A percentile compares a stretch with the other conserved stretches of the same genome.
These are phyloP conservation scores for Zygosaccharomyces pseudobailii DNA, from an alignment of 1,139 yeast genomes.

Conservation along the genomic window DNA sequence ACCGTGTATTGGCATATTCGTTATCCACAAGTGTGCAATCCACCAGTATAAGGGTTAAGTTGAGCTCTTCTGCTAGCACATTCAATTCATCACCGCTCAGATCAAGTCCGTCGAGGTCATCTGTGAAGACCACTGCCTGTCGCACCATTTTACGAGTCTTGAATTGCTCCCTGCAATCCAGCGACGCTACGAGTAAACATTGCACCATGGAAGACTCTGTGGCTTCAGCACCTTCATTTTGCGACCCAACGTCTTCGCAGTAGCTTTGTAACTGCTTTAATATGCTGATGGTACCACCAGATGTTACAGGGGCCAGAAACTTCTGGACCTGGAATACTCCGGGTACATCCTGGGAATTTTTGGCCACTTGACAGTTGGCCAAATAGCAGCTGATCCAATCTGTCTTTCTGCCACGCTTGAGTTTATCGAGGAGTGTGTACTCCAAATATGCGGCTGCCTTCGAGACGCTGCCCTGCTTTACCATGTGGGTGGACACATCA, in stretches of 20 bases:
- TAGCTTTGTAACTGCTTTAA: constrained; percentile 9
- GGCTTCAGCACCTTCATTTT: neutral
- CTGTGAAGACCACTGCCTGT: constrained; percentile 45
- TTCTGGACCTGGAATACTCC: constrained; percentile 22
- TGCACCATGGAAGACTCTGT: constrained; percentile 16
- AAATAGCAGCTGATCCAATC: constrained; percentile 30
- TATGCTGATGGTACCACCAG: constrained; percentile 8
- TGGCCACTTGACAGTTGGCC: constrained; percentile 27
- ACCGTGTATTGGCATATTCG: constrained; percentile 9
- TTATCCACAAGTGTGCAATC: constrained; percentile 18
- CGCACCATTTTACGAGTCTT: constrained; percentile 34
- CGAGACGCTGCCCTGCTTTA: constrained; percentile 10
- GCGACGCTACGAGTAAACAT: constrained; percentile 34
- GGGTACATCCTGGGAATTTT: constrained; percentile 25
- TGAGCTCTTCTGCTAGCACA: constrained; percentile 23
- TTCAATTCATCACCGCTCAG: constrained; percentile 30
- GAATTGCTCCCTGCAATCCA: constrained; percentile 33
- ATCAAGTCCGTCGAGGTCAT: constrained; percentile 38
- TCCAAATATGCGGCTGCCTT: constrained; percentile 25
- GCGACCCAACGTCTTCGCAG: neutral
- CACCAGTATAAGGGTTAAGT: constrained; percentile 20
- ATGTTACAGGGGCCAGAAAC: constrained; percentile 26
- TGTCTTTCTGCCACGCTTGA: constrained; percentile 27
- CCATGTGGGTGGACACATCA: constrained; percentile 23
- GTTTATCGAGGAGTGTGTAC: constrained; percentile 25